Conservation (phyloP, 2,329 filamentous ascomycete genomes). For the Beauveria asiatica region DNA sequence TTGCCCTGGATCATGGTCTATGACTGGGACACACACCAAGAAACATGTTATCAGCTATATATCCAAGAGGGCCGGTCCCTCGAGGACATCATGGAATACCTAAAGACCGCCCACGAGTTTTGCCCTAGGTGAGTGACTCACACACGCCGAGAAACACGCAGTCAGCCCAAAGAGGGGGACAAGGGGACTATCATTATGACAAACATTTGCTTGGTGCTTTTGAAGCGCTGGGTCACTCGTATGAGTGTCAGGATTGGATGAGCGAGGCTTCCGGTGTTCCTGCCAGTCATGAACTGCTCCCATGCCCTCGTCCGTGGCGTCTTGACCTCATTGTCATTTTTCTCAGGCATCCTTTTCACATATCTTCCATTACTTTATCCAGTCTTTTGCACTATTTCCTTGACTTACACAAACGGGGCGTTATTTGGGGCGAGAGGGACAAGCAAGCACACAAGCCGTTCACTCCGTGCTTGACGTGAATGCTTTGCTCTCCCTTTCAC, state of each 20-base stretch:
- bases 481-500: background rate
- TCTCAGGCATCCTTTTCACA: background rate
- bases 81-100: slow-evolving; percentile 66
- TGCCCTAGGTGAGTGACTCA: slow-evolving; percentile 57
- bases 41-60: slow-evolving; percentile 52
- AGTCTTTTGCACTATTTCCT: background rate
- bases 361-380: background rate
- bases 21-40: slow-evolving; percentile 36
- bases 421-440: slow-evolving; percentile 1
- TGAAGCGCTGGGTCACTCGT: background rate
- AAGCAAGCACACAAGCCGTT: background rate
- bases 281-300: background rate
- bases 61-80: slow-evolving; percentile 66
- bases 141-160: slow-evolving; percentile 9
- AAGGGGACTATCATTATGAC: background rate
- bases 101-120: slow-evolving; percentile 57
- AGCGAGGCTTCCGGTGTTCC: background rate
- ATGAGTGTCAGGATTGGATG: background rate
- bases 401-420: slow-evolving; percentile 14
- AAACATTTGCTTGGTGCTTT: background rate
- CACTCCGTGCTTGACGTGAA: background rate
- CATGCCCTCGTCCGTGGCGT: background rate
- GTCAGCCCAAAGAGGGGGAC: slow-evolving; percentile 5
- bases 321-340: background rate
- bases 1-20: slow-evolving; percentile 32